Percentiles rank a stretch among this genome's conserved stretches.
Evolutionary conservation across 2,329 filamentous ascomycete species (phyloP).

Genomic region (Aureobasidium pullulans): DNA sequence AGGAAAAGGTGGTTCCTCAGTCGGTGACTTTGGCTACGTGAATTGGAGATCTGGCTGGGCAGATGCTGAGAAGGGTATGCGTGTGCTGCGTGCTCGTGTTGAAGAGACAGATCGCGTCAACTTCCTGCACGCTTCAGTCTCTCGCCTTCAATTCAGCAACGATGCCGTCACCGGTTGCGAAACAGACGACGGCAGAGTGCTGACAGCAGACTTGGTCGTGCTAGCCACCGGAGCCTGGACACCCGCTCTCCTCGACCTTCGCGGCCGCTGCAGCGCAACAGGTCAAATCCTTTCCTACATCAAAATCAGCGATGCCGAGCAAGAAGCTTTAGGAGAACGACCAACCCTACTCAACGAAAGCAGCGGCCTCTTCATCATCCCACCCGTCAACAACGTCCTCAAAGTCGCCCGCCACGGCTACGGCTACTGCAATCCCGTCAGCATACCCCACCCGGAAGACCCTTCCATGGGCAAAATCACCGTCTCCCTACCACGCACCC

Average conservation of each 20-base stretch:
- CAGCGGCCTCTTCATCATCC: slow-evolving; percentile 67
- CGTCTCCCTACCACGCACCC: slow-evolving; percentile 44
- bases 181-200: slow-evolving; percentile 39
- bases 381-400: slow-evolving; percentile 44
- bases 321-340: slow-evolving; percentile 54
- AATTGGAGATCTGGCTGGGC: slow-evolving; percentile 75
- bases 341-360: slow-evolving; percentile 69
- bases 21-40: slow-evolving; percentile 50
- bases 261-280: slow-evolving; percentile 68
- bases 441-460: slow-evolving; percentile 39
- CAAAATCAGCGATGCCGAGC: slow-evolving; percentile 63
- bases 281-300: slow-evolving; percentile 78
- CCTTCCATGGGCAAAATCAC: slow-evolving; percentile 29
- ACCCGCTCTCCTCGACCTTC: slow-evolving; percentile 65
- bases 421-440: slow-evolving; percentile 42
- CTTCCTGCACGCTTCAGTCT: slow-evolving; percentile 44
- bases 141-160: slow-evolving; percentile 31
- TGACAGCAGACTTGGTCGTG: slow-evolving; percentile 65
- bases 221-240: slow-evolving; percentile 88
- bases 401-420: slow-evolving; percentile 46
- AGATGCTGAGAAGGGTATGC: slow-evolving; percentile 64
- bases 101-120: slow-evolving; percentile 46
- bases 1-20: slow-evolving; percentile 26
- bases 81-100: slow-evolving; percentile 51
- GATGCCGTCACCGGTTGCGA: slow-evolving; percentile 49